Evolutionary conservation across 495 filamentous ascomycete species (phyloP), one percentile per base, ranked within the genome.

Genomic region (Niebla homalea): DNA sequence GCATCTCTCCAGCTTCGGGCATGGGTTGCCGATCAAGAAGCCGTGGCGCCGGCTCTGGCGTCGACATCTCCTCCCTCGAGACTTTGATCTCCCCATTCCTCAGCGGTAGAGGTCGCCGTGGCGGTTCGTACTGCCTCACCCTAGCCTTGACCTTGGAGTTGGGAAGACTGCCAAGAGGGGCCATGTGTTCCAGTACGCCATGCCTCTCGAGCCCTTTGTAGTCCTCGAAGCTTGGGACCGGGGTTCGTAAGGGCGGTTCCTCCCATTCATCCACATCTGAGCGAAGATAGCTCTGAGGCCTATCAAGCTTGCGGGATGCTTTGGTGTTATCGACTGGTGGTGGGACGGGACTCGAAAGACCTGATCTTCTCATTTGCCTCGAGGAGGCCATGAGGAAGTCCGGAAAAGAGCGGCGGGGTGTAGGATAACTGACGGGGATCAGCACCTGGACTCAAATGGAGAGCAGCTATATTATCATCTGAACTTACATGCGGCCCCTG

Each of bases 161-260:
- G 7, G 84, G 84, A 43, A 75, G 64, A 22, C 72, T 72, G 36
- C 84, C 84, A 4, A 88, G 64, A 23, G 84, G 76, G 37, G 73
- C 74, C 83, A 88, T 87, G 55, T 76, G 74, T 62, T 79, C 79
- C 11, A 84, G 64, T 5, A 85, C 80, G 44, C 79, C 79, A 55
- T 77, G 70, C 25, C 78, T 67, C 53, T 78, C 66, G 56, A 78
- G 68, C 52, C 73, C 80, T 41, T 58, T 56, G 58, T 74, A 64
- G 49, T 90, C 87, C 62, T 76, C 71, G 61, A 79, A 90, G 54
- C 81, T 86, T 2, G 87, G 76, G 22, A 62, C 64, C 53, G 83
- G 80, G 23, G 70, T 66, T 54, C 79, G 75, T 36, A 82, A 56
- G 6, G 78, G 70, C 3, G 87, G 87, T 64, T 93, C 87, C 40